Evolutionary conservation across 2,329 filamentous ascomycete species (phyloP).

Genomic region (Colletotrichum tabaci): DNA sequence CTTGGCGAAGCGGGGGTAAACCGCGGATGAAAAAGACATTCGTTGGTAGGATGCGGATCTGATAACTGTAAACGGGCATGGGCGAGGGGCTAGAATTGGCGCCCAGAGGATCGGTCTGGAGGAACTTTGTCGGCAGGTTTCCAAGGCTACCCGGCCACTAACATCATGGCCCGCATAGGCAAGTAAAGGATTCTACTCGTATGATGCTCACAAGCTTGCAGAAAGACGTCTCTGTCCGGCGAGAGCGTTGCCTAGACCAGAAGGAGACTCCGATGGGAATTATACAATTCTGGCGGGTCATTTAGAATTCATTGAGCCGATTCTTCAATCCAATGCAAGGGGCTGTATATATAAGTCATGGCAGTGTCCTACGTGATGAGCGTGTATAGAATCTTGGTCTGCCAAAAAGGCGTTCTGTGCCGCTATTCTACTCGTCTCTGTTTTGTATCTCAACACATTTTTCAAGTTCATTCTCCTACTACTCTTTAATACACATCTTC

Average conservation of each 20-base stretch:
- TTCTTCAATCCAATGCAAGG: too few species aligned
- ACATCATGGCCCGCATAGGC: background rate
- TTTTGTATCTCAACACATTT: background rate
- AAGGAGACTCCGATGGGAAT: background rate
- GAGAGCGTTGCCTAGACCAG: slow-evolving; percentile 6
- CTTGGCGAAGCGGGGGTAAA: slow-evolving; percentile 11
- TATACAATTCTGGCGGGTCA: slow-evolving; percentile 2
- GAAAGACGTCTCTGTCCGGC: background rate
- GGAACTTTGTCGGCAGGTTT: background rate
- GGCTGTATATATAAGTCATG: background rate
- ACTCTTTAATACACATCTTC: background rate
- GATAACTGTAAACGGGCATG: slow-evolving; percentile 34
- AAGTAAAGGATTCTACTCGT: background rate
- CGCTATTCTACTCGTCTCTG: background rate
- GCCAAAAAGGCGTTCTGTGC: background rate
- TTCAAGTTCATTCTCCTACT: too few species aligned
- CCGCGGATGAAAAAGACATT: slow-evolving; percentile 13
- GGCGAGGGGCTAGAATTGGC: background rate
- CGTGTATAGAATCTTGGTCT: background rate
- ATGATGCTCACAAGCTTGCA: background rate
- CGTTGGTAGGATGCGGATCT: slow-evolving; percentile 26
- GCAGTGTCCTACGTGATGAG: background rate
- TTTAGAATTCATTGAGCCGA: background rate
- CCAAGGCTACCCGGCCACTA: background rate
- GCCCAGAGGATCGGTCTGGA: background rate